Evolutionary conservation across 257 asterid genomes (phyloP), one percentile per base, ranked within the genome.

Genomic region (Coffea eugenioides): DNA sequence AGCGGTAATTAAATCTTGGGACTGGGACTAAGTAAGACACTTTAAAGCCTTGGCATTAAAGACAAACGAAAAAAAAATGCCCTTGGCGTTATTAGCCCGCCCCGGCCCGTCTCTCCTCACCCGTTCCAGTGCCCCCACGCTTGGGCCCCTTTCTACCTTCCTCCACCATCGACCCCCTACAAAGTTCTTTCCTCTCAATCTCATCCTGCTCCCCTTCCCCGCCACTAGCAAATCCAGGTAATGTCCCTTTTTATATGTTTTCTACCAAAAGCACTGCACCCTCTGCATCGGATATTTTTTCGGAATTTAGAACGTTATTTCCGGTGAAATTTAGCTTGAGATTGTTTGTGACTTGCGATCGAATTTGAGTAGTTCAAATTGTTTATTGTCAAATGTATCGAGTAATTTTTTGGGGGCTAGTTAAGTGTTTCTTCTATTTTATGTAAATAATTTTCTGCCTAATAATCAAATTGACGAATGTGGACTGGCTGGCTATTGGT

Each of bases 141-240:
- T 2, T 20, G 5, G 34, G 54, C n/a, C 23, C 71, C 11, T 54
- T 46, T 54, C 71, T 59, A 75, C 79, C 21, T 36, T 45, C 41
- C 69, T 69, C 52, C 78, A 31, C 62, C 78, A n/a, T 75, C 70
- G n/a, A 75, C 36, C 69, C 21, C 56, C 78, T 8, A 21, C 54
- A 11, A 51, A 39, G 78, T 20, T 43, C 54, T 14, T 59, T 57
- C 39, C 41, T 15, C 48, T 51, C 18, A 31, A 74, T 74, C 34
- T 75, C 9, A 16, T 20, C 12, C 25, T 10, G 61, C 79, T 31
- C 34, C 34, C 34, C 34, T 31, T n/a, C 45, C n/a, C 61, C 34
- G 46, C 79, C 25, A 23, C 76, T 10, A 8, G 45, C 66, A 1
- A 75, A 75, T 61, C 79, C 45, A 75, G 79, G 79, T 75, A 11